phyloP scores from a whole-genome alignment of 495 filamentous ascomycete genomes.

The Parmelia sp. region DNA sequence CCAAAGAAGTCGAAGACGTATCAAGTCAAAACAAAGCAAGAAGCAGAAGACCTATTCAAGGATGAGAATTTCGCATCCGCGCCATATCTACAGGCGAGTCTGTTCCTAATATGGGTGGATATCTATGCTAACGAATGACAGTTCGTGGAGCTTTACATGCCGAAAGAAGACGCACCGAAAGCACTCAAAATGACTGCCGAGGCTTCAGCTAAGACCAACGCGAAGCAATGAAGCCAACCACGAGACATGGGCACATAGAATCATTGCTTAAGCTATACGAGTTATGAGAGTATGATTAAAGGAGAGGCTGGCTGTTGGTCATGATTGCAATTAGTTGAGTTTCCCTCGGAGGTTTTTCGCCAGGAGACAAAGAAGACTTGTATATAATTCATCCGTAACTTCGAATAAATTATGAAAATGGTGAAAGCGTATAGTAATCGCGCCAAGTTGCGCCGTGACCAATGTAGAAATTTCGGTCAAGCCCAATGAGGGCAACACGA shows the following conservation, averaged over 20 bases:
- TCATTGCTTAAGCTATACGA: background rate
- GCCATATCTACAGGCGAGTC: slow-evolving; percentile 41
- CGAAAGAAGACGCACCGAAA: slow-evolving; percentile 68
- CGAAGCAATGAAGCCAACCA: slow-evolving; percentile 34
- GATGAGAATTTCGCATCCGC: slow-evolving; percentile 56
- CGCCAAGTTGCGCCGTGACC: background rate
- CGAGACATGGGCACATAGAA: background rate
- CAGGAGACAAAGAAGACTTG: no score
- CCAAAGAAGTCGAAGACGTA: slow-evolving; percentile 55
- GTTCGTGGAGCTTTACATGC: slow-evolving; percentile 85
- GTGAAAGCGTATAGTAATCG: no score
- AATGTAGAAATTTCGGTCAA: background rate
- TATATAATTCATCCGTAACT: background rate
- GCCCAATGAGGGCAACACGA: no score
- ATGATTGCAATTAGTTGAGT: background rate
- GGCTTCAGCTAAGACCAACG: slow-evolving; percentile 63
- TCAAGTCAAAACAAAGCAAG: slow-evolving; percentile 62
- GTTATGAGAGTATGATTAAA: background rate
- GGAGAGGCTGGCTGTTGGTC: background rate
- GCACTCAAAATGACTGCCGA: slow-evolving; percentile 59
- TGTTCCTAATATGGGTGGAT: background rate
- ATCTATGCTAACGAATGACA: slow-evolving; percentile 35
- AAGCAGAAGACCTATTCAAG: slow-evolving; percentile 61
- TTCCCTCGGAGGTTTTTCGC: background rate
- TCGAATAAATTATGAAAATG: background rate